phyloP scores from a whole-genome alignment of 495 filamentous ascomycete genomes.

The Lasiosphaeriaceae sp. region DNA sequence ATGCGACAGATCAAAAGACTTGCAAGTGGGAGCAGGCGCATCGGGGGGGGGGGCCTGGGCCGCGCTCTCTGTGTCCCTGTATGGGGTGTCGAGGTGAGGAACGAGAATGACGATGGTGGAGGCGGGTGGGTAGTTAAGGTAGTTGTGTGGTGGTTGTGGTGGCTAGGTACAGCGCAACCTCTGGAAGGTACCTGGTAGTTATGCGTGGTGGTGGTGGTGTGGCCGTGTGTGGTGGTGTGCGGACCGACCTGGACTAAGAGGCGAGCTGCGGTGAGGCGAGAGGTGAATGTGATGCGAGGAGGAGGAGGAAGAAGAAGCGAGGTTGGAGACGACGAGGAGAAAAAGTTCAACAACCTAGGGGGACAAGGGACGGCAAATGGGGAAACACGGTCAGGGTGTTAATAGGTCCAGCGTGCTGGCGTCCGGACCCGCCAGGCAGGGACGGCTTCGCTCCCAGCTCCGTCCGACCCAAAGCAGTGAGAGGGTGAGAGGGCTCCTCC shows the following conservation, averaged over 20 bases:
- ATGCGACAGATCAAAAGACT: background rate
- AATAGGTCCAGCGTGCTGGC: conserved; percentile 18
- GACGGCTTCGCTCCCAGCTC: conserved; percentile 19
- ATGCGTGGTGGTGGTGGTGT: no score
- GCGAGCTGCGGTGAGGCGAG: no score
- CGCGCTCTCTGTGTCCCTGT: background rate
- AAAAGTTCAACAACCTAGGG: conserved; percentile 35
- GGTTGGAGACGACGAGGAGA: conserved; percentile 1
- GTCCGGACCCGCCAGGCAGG: conserved; percentile 29
- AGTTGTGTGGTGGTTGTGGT: background rate
- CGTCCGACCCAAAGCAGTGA: conserved; percentile 22
- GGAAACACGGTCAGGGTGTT: conserved; percentile 5
- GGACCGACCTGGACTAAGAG: no score
- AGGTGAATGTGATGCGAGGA: background rate
- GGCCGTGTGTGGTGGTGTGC: no score
- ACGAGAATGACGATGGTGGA: background rate
- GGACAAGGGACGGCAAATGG: conserved; percentile 29
- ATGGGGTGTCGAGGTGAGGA: background rate
- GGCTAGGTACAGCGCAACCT: no score
- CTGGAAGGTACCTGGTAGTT: no score
- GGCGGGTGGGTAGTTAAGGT: background rate
- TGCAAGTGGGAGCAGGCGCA: background rate
- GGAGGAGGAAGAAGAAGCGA: conserved; percentile 1
- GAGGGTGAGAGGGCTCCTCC: conserved; percentile 19
- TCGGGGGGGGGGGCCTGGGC: no score